Evolutionary conservation across 2,329 filamentous ascomycete genomes (phyloP).

Genomic region (Arthrinium phaeospermum): DNA sequence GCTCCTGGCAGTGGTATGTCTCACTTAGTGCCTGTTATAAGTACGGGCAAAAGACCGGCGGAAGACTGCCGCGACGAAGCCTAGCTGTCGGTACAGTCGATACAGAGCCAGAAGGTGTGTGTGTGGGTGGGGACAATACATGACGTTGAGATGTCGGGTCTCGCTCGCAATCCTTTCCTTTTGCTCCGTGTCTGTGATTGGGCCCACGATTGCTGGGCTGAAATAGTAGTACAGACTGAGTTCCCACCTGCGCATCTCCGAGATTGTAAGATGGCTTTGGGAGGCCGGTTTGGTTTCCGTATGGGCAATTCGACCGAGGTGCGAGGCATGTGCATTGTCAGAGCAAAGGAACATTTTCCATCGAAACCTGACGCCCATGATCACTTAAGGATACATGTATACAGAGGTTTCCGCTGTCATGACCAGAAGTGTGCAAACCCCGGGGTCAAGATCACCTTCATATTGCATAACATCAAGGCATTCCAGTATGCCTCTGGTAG

Average conservation of each 20-base stretch:
- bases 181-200: background rate
- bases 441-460: too few relatives aligned
- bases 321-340: background rate
- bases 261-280: background rate
- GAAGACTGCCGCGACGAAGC: conserved; percentile 13
- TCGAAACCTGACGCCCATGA: too few relatives aligned
- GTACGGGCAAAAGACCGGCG: background rate
- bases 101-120: conserved; percentile 1
- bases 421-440: too few relatives aligned
- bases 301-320: background rate
- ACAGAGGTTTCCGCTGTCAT: too few relatives aligned
- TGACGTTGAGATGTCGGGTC: conserved; percentile 12
- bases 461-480: too few relatives aligned
- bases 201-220: background rate
- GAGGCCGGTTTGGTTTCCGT: background rate
- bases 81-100: background rate
- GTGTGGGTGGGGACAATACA: conserved; percentile 12
- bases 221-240: background rate
- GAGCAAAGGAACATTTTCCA: too few relatives aligned
- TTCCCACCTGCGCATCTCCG: background rate
- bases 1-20: background rate
- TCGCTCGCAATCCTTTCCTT: conserved; percentile 2
- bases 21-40: background rate
- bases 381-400: too few relatives aligned
- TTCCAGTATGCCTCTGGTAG: too few relatives aligned